Evolutionary conservation across 169 alveolate species (phyloP), one percentile per base, ranked within the genome.

Genomic region (Plasmodium billcollinsi): DNA sequence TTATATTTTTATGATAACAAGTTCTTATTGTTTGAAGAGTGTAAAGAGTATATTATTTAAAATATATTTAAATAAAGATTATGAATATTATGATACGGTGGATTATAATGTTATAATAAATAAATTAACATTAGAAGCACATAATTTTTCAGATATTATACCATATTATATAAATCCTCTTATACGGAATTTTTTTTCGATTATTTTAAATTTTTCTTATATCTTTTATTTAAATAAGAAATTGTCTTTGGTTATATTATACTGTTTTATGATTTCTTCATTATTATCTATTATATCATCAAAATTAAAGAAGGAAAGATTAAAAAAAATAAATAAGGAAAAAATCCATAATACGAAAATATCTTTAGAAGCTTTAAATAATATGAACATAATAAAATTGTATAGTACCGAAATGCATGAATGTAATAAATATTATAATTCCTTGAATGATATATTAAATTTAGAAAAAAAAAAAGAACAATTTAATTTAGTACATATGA

Each of bases 91-190:
- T 50, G 89, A 76, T 49, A 69, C 50, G 47, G 56, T 65, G 11
- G 71, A 76, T 65, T 71, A 76, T 43, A 76, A 59, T 12, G 26
- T 24, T 24, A 62, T 76, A 15, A 69, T 76, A 24, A 76, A 76
- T 43, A 76, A 20, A 43, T 15, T 76, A 76, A 76, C 89, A 0
- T 62, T 76, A 70, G 78, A 76, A 24, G 52, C 89, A 2, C 75
- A 76, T 56, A 75, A 76, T 18, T 76, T 76, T 65, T 50, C 89
- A 49, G 69, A 76, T 43, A 76, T 76, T 7, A 76, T 76, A 39
- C 76, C 89, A 1, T 76, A 76, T 43, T 76, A 76, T 76, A 76
- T 76, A 24, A 76, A 65, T 29, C 89, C 89, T 20, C 20, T 76
- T 15, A 65, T 76, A 49, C 2, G 89, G 1, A 76, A 76, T 50